Percentiles rank a stretch among this genome's conserved stretches.
Conservation (phyloP, 2,329 filamentous ascomycete genomes). For the Paramyrothecium sp. region DNA sequence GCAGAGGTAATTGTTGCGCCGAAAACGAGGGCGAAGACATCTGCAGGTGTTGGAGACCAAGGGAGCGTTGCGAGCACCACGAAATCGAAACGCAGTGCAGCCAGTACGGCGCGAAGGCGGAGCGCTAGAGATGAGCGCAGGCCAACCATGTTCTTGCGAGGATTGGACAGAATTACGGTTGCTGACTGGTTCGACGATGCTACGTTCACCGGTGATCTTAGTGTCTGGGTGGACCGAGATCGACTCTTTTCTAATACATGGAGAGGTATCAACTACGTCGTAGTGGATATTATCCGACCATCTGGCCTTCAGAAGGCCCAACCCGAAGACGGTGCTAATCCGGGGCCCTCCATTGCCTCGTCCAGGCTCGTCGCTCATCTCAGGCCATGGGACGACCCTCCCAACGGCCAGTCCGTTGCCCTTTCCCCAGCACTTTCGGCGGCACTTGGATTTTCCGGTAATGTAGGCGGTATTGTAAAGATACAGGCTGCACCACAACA, state of each 20-base stretch:
- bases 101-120: slow-evolving; percentile 65
- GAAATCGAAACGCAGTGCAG: slow-evolving; percentile 74
- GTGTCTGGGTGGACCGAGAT: slow-evolving; percentile 83
- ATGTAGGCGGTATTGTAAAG: slow-evolving; percentile 84
- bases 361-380: slow-evolving; percentile 74
- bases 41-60: slow-evolving; percentile 68
- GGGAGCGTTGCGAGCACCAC: slow-evolving; percentile 79
- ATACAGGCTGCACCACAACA: slow-evolving; percentile 78
- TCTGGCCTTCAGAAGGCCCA: slow-evolving; percentile 71
- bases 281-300: slow-evolving; percentile 84
- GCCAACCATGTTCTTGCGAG: slow-evolving; percentile 74
- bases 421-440: slow-evolving; percentile 76
- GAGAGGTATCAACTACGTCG: slow-evolving; percentile 73
- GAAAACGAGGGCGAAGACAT: slow-evolving; percentile 74
- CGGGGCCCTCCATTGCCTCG: slow-evolving; percentile 39
- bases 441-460: slow-evolving; percentile 66
- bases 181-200: slow-evolving; percentile 78
- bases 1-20: slow-evolving; percentile 97
- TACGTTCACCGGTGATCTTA: slow-evolving; percentile 56
- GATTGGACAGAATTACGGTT: slow-evolving; percentile 68
- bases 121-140: slow-evolving; percentile 62
- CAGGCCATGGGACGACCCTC: slow-evolving; percentile 79
- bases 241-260: slow-evolving; percentile 70
- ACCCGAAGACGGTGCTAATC: slow-evolving; percentile 63
- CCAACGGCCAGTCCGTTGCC: slow-evolving; percentile 75